Conservation (phyloP, 2,329 filamentous ascomycete species). For the Alternaria hordeiaustralica region DNA sequence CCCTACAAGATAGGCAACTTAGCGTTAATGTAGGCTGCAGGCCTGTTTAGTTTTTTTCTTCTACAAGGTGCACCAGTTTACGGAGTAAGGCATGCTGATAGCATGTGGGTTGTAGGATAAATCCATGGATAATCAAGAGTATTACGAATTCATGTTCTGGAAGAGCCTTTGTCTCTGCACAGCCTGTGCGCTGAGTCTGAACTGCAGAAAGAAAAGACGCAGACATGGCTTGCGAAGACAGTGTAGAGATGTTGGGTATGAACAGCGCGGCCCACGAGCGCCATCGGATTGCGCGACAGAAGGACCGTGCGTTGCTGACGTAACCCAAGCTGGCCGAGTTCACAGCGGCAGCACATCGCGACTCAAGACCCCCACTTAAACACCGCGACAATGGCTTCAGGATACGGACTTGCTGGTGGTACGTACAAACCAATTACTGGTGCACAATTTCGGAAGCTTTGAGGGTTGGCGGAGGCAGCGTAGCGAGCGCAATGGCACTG, state of each 20-base stretch:
- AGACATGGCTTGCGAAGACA: neutral
- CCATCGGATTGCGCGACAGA: neutral
- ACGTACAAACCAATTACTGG: slow-evolving; percentile 45
- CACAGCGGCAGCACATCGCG: slow-evolving; percentile 9
- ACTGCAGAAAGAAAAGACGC: neutral
- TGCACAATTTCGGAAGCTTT: slow-evolving; percentile 4
- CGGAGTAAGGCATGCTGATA: neutral
- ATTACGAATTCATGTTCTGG: neutral
- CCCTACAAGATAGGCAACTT: too few species aligned
- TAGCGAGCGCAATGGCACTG: slow-evolving; percentile 27
- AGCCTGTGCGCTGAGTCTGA: too few species aligned
- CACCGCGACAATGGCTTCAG: slow-evolving; percentile 72
- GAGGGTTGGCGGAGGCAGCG: slow-evolving; percentile 10
- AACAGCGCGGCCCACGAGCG: too few species aligned
- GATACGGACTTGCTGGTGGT: slow-evolving; percentile 83
- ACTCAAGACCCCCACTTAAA: slow-evolving; percentile 33
- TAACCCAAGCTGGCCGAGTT: slow-evolving; percentile 17
- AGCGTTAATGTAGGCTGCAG: too few species aligned
- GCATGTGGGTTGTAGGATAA: neutral
- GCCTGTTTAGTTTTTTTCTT: too few species aligned
- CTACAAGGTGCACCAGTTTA: too few species aligned
- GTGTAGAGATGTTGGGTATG: too few species aligned
- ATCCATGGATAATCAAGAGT: neutral
- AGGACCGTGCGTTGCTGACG: slow-evolving; percentile 11
- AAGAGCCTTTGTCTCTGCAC: rapidly evolving